Evolutionary conservation across 1,139 yeast genomes (phyloP), one percentile per base, ranked within the genome.

Genomic region (Scheffersomyces insectosa): DNA sequence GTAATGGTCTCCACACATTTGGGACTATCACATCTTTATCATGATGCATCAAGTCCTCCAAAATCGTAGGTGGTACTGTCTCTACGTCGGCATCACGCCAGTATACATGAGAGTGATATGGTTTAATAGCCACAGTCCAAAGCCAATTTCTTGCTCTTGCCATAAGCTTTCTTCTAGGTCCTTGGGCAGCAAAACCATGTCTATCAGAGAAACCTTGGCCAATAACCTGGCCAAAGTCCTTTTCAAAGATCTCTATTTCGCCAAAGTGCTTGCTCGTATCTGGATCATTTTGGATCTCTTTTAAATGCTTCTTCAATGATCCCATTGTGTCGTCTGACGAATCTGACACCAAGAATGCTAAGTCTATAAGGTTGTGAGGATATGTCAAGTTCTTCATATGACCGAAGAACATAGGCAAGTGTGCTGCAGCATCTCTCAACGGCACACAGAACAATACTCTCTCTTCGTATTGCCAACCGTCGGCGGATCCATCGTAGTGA

Each of bases 1-100:
- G 96, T 49, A 88, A 69, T 1, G 96, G 96, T 54, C 96, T 77
- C 96, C 96, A 88, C 38, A 88, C 95, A 58, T 88, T 88, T 20
- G 96, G 96, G 20, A 88, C 91, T 44, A 63, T 76, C 14, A 76
- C 75, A 50, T 76, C 81, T 55, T 72, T 73, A 56, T 72, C 72
- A 54, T 76, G 80, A 56, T 75, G 79, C 81, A 76, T 76, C 52
- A 76, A 68, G 54, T 76, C 81, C 56, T 76, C 80, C 45, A 76
- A 59, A 45, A 76, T 72, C 4, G 80, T 73, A 3, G 75, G 70
- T 12, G 80, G 80, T 12, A 72, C 75, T 2, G 80, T 76, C 51
- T 76, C 80, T 11, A 76, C 80, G 55, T 76, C 81, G 11, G 79
- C 80, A 57, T 76, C 81, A 59, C 81, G 62, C 81, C 81, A 76